Evolutionary conservation across 352 stramenopile genomes (phyloP), one percentile per base, ranked within the genome.

Genomic region (Saprolegnia parasitica): DNA sequence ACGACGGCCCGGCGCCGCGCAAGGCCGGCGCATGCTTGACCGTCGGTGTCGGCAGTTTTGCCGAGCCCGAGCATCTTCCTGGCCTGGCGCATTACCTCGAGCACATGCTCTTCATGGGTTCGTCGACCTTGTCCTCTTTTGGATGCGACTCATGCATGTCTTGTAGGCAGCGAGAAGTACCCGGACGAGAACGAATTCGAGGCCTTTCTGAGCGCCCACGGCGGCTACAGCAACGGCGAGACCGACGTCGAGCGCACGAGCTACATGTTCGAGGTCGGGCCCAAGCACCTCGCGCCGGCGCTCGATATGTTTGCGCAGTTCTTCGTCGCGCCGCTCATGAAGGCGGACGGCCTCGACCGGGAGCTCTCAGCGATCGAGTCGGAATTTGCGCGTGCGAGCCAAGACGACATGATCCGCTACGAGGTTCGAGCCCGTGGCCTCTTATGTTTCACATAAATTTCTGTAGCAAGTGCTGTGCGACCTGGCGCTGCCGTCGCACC

Each of bases 21-120:
- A 75, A 77, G 21, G 81, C 84, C 0, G 84, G 81, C 26, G 84
- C 84, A 0, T 90, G 82, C 58, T 74, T 91, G 10, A 88, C 84
- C 1, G 81, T 91, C 4, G 84, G 84, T 18, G 79, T 87, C 16
- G 84, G 82, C 58, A 89, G 81, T 73, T 90, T 89, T 66, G 78
- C 79, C 0, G 87, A 96, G 58, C 84, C 86, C 6, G 74, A 77
- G 65, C 32, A 80, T n/a, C 67, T 95, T 13, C 82, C 83, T 0
- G 93, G 89, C 3, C 77, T 95, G 29, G 90, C 90, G 21, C 92
- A 98, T 74, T 97, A 96, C 64, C 77, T 98, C 52, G 94, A 98
- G 81, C 95, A 98, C 78, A 98, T 98, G 95, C 81, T 98, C 20
- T 98, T 98, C 74, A 97, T 98, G 90, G 94, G 91, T 82, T 63